Evolutionary conservation across 208 protist species (phyloP), one percentile per base, ranked within the genome.

Genomic region (Leishmania gerbilli): DNA sequence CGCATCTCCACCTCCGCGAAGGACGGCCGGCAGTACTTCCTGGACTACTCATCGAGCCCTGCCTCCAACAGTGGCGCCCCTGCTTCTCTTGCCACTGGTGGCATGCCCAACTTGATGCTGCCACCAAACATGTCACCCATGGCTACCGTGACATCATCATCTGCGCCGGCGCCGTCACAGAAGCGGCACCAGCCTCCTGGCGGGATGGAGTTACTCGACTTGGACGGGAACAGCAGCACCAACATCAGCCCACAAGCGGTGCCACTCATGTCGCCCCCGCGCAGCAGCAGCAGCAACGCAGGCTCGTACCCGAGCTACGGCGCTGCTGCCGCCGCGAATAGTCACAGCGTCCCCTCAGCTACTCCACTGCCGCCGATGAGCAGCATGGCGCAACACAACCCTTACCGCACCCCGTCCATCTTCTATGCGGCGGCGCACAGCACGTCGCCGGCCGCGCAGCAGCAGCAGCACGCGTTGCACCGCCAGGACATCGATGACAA

Each of bases 11-110:
- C 81, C 62, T 75, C 81, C 21, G 76, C 81, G 11, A 86, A 89
- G 62, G 85, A 89, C 51, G 79, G 76, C 58, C 78, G 82, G 37
- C 76, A 86, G 82, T 89, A 89, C 77, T 86, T 86, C 51, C 79
- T 89, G 34, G 85, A 89, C 62, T 89, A 82, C 79, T 84, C 79
- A 8, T 79, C 81, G 27, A 65, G 42, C 58, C 76, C 80, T 2
- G 53, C 74, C 4, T 55, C 62, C 21, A 85, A 74, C 60, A 79
- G 65, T 9, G 81, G 76, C 77, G n/a, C 71, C 49, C 60, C 60
- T 67, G 21, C 67, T 3, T 77, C 55, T 3, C 56, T 67, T 27
- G 8, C 75, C 17, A 76, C 4, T 49, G 75, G 78, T 5, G 69
- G 37, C 27, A 83, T 85, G 81, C 81, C 81, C n/a, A 85, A 85